Conservation (phyloP, 176 grass and related monocot genomes). For the Cymbopogon citratus region DNA sequence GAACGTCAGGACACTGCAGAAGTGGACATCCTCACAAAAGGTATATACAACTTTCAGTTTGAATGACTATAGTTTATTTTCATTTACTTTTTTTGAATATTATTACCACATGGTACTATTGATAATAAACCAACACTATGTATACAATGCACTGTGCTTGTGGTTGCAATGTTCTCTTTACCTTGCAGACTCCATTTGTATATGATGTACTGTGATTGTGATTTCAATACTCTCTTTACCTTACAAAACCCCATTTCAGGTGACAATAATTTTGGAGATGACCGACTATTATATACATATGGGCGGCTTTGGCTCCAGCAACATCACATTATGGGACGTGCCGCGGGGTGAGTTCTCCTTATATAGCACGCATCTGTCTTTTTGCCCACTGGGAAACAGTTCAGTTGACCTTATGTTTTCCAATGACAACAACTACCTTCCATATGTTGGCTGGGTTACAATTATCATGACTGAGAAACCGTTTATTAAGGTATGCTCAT, state of each 20-base stretch:
- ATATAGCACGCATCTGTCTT: neutral
- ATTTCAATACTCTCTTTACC: neutral
- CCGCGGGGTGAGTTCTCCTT: conserved; percentile 54
- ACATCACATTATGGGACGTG: conserved; percentile 78
- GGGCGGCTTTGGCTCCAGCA: conserved; percentile 91
- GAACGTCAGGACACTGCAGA: conserved; percentile 67
- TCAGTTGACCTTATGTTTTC: neutral
- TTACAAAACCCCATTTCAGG: conserved; percentile 37
- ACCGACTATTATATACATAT: conserved; percentile 68
- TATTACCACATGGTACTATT: neutral
- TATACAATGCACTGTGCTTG: neutral
- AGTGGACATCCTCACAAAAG: conserved; percentile 89
- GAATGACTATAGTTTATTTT: neutral
- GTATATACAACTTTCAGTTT: conserved; percentile 33
- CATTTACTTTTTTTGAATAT: neutral
- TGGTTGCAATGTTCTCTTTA: neutral
- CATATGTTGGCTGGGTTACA: conserved; percentile 75
- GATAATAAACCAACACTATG: neutral
- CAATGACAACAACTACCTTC: conserved; percentile 50
- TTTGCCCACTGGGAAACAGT: neutral
- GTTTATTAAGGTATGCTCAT: conserved; percentile 58
- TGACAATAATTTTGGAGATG: conserved; percentile 79
- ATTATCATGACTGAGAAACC: conserved; percentile 87
- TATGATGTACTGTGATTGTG: neutral
- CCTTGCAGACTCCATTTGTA: neutral